Evolutionary conservation across 768 basidiomycete species (phyloP).

Genomic region (Daedalea quercina): DNA sequence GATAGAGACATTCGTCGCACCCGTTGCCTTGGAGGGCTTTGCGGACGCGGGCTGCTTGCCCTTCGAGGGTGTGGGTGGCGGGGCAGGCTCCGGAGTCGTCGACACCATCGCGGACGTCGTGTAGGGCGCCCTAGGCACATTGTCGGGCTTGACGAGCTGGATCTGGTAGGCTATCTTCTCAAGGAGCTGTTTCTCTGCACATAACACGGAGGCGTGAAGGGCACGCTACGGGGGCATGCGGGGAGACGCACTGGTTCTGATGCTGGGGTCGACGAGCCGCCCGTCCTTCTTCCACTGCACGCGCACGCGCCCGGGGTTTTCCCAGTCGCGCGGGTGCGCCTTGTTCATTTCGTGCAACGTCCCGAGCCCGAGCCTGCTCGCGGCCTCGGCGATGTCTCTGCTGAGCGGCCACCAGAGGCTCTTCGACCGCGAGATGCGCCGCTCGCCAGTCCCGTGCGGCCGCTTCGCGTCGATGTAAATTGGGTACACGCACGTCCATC

Average conservation of each 20-base stretch:
- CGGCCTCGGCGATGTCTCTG: slow-evolving; percentile 86
- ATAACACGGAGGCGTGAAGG: background rate
- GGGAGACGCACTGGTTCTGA: slow-evolving; percentile 63
- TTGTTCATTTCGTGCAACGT: slow-evolving; percentile 88
- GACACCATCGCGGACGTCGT: slow-evolving; percentile 22
- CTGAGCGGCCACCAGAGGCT: slow-evolving; percentile 94
- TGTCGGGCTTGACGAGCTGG: slow-evolving; percentile 67
- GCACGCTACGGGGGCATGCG: background rate
- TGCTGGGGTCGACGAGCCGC: slow-evolving; percentile 51
- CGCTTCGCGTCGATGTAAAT: slow-evolving; percentile 96
- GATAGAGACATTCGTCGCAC: slow-evolving; percentile 18
- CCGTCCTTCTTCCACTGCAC: slow-evolving; percentile 89
- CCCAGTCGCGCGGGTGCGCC: slow-evolving; percentile 94
- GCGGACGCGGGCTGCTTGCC: slow-evolving; percentile 23
- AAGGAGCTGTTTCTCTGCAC: slow-evolving; percentile 70
- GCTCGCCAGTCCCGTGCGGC: slow-evolving; percentile 75
- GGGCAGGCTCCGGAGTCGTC: slow-evolving; percentile 20
- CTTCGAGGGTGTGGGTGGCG: slow-evolving; percentile 12
- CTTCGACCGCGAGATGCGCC: slow-evolving; percentile 73
- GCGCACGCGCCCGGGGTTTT: slow-evolving; percentile 92
- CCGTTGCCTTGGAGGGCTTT: slow-evolving; percentile 12
- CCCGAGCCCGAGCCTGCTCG: slow-evolving; percentile 66
- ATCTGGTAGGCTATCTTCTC: slow-evolving; percentile 71
- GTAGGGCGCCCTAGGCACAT: slow-evolving; percentile 59
- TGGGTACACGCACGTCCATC: slow-evolving; percentile 95